phyloP scores from a whole-genome alignment of 2,329 filamentous ascomycete genomes.

The Diaporthe velutina region DNA sequence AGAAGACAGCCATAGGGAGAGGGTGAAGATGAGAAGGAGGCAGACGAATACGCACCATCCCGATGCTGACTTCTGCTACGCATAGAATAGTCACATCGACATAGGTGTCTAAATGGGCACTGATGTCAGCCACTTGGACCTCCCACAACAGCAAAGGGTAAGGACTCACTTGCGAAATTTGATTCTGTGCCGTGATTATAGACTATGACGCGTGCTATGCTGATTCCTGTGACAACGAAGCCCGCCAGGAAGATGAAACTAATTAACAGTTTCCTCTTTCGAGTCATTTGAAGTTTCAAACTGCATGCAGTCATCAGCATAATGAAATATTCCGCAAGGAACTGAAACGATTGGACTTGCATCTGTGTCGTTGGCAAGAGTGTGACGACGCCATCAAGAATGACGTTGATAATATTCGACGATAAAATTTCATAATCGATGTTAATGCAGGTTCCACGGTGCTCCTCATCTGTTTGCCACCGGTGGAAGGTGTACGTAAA shows the following conservation, averaged over 20 bases:
- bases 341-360: background rate
- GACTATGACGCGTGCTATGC: background rate
- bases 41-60: background rate
- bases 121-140: background rate
- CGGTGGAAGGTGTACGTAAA: background rate
- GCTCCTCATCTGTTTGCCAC: background rate
- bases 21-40: background rate
- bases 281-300: background rate
- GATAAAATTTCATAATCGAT: background rate
- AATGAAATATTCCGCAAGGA: background rate
- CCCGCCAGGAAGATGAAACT: background rate
- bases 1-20: background rate
- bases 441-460: background rate
- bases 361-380: background rate
- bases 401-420: background rate
- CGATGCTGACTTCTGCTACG: background rate
- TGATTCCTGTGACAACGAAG: background rate
- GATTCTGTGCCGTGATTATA: background rate
- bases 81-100: background rate
- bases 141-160: rapidly evolving
- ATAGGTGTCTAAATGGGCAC: background rate
- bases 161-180: background rate
- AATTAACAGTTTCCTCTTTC: background rate
- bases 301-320: background rate
- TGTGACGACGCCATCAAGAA: background rate